These are phyloP conservation scores for Digitaria exilis DNA, from an alignment of 202 grass and related monocot species.

Conservation along the genomic window DNA sequence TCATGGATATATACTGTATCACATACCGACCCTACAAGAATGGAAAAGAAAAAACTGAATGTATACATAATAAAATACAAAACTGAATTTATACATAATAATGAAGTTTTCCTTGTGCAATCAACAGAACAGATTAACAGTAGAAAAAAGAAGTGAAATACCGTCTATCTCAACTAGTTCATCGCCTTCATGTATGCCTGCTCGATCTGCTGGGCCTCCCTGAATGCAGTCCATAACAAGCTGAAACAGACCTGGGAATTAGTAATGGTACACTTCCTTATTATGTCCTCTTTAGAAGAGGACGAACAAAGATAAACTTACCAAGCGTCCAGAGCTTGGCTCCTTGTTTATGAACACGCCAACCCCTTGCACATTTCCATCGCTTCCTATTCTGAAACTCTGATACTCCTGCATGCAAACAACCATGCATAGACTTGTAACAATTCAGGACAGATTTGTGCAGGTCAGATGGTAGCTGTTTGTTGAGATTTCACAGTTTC, in stretches of 20 bases:
- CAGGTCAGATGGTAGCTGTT: background rate
- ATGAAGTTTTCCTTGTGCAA: background rate
- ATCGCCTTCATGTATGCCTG: conserved; percentile 88
- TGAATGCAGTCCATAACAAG: conserved; percentile 93
- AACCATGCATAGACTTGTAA: conserved; percentile 8
- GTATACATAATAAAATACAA: background rate
- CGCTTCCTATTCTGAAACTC: conserved; percentile 94
- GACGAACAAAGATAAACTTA: conserved; percentile 31
- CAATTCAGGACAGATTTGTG: background rate
- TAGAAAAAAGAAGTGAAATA: conserved; percentile 32
- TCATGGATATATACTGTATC: background rate
- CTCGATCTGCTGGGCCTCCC: conserved; percentile 87
- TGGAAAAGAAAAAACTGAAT: too few relatives aligned
- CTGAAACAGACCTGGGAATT: conserved; percentile 35
- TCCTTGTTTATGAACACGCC: conserved; percentile 93
- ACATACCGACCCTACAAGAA: background rate
- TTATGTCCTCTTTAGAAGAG: background rate
- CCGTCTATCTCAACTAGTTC: conserved; percentile 94
- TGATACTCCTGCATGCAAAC: conserved; percentile 75
- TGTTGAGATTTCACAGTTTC: background rate
- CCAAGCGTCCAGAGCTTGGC: conserved; percentile 75
- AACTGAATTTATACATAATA: background rate
- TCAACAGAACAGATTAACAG: background rate
- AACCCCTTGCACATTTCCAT: conserved; percentile 91
- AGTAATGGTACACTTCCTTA: conserved; percentile 20